Conservation (phyloP, 2,329 filamentous ascomycete species). For the Pyrenophora graminea region DNA sequence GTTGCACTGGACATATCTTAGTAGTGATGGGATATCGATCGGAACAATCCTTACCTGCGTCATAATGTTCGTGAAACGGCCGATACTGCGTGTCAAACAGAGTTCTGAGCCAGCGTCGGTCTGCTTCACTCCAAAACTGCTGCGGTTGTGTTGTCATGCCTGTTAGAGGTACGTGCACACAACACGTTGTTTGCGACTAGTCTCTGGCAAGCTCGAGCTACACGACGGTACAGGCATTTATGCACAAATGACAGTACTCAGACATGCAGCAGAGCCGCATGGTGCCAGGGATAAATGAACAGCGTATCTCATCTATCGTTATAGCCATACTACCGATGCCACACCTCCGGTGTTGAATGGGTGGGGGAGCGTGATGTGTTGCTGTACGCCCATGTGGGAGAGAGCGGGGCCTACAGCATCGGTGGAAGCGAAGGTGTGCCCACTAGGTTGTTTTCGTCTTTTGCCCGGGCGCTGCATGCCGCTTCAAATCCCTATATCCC, state of each 20-base stretch:
- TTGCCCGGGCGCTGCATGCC: too few relatives aligned
- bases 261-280: slow-evolving; percentile 2
- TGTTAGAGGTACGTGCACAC: too few relatives aligned
- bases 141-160: too few relatives aligned
- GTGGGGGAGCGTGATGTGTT: neutral
- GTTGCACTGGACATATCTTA: neutral
- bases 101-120: too few relatives aligned
- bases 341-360: neutral
- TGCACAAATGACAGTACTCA: neutral
- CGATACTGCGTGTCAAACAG: too few relatives aligned
- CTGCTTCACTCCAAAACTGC: too few relatives aligned
- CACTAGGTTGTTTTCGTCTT: too few relatives aligned
- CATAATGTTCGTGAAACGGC: too few relatives aligned
- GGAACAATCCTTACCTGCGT: neutral
- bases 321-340: neutral
- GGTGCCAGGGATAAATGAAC: neutral
- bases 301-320: neutral
- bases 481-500: too few relatives aligned
- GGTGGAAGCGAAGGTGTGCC: too few relatives aligned
- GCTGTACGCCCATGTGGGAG: neutral
- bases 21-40: neutral
- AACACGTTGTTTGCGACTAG: neutral
- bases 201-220: neutral
- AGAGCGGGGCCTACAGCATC: neutral
- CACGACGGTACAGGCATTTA: neutral